Evolutionary conservation across 2,329 filamentous ascomycete genomes (phyloP), one percentile per base, ranked within the genome.

Genomic region (Talaromyces sp.): DNA sequence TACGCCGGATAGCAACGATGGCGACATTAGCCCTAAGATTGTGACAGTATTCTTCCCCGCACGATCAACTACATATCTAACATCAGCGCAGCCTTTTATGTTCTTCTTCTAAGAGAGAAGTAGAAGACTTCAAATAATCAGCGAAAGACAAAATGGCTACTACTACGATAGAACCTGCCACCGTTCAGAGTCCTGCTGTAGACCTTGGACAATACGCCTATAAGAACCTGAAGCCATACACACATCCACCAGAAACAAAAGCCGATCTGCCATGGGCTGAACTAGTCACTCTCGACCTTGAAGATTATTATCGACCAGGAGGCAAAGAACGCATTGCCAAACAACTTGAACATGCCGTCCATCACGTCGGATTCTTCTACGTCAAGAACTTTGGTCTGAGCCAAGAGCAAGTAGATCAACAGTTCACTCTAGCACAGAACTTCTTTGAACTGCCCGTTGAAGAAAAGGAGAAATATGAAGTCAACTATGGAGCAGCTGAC

Each of bases 351-450:
- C 82, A 87, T 61, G 85, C 85, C 2, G 82, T 85, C 7, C 77
- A 80, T 29, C 76, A 81, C 40, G 79, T 82, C 22, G 74, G 75
- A 73, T 86, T 89, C 76, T 89, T 89, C 76, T 88, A 88, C 67
- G 83, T 89, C 22, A 84, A 83, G 66, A 87, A 88, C 75, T 88
- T 85, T 67, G 86, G 86, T 29, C 78, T 89, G 13, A 77, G 75
- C 0, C 85, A 88, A 72, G 85, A 87, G 54, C 78, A 87, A 71
- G 81, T 89, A 1, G 83, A 89, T 67, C 78, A 80, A 6, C 86
- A 89, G 67, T 89, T 88, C 67, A 84, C 86, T 10, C 81, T 89
- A 1, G 86, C 83, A 1, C 85, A 86, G 63, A 79, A 84, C 38
- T 82, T 89, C 67, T 88, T 88, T 70, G 73, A 82, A 3, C 76